A percentile compares a stretch with the other conserved stretches of the same genome.
Evolutionary conservation across 345 rosid species (phyloP).

Genomic region (Acer saccharum): DNA sequence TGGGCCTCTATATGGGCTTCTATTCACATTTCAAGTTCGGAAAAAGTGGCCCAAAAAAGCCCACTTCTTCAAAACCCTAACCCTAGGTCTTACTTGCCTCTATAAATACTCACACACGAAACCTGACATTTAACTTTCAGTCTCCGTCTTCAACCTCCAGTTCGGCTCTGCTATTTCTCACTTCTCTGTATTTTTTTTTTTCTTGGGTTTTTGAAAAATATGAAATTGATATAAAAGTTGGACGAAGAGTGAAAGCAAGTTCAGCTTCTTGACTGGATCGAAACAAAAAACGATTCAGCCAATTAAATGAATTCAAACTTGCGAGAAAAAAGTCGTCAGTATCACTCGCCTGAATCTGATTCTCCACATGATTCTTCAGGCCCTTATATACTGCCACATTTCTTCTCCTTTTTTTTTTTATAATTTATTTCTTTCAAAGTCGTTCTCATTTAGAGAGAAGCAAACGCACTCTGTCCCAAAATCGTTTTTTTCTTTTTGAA

Average conservation of each 20-base stretch:
- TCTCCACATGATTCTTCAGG: constrained; percentile 34
- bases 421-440: not conserved
- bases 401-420: not conserved
- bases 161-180: not conserved
- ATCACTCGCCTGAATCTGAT: constrained; percentile 57
- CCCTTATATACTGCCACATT: constrained; percentile 46
- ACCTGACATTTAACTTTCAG: too few relatives aligned
- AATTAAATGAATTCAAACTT: constrained; percentile 27
- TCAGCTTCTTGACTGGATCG: constrained; percentile 52
- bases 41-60: not conserved
- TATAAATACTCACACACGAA: not conserved
- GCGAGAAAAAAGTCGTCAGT: constrained; percentile 33
- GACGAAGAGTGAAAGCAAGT: constrained; percentile 33
- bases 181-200: not conserved
- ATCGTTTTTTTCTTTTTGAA: not conserved
- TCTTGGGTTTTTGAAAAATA: too few relatives aligned
- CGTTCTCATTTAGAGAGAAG: not conserved
- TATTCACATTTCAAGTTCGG: too few relatives aligned
- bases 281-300: constrained; percentile 17
- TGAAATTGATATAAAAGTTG: not conserved
- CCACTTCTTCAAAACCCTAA: not conserved
- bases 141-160: not conserved
- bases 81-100: not conserved
- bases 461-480: constrained; percentile 65
- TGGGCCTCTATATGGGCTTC: not conserved